Conservation (phyloP, 129 eudicot species). For the Daucus carota region DH1_v3.0 NC_030381.2:37403501-37404000, state of each 20-base stretch:
- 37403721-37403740: background rate
- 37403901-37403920: slow-evolving; percentile 92
- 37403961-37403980: slow-evolving; percentile 78
- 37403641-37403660: slow-evolving; percentile 68
- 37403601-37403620: slow-evolving; percentile 77
- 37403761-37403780: no score
- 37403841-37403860: slow-evolving; percentile 91
- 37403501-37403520: background rate
- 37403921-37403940: slow-evolving; percentile 69
- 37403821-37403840: slow-evolving; percentile 28
- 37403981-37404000: slow-evolving; percentile 84
- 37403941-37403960: slow-evolving; percentile 66
- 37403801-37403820: background rate
- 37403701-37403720: background rate
- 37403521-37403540: background rate
- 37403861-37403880: slow-evolving; percentile 59
- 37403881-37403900: slow-evolving; percentile 80
- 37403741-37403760: slow-evolving; percentile 2
- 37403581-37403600: slow-evolving; percentile 91
- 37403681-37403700: background rate
- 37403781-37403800: background rate
- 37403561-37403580: slow-evolving; percentile 43
- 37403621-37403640: slow-evolving; percentile 82
- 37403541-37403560: no score
- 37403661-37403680: background rate